Evolutionary conservation across 2,329 filamentous ascomycete species (phyloP).

Genomic region (Scytalidium sp.): DNA sequence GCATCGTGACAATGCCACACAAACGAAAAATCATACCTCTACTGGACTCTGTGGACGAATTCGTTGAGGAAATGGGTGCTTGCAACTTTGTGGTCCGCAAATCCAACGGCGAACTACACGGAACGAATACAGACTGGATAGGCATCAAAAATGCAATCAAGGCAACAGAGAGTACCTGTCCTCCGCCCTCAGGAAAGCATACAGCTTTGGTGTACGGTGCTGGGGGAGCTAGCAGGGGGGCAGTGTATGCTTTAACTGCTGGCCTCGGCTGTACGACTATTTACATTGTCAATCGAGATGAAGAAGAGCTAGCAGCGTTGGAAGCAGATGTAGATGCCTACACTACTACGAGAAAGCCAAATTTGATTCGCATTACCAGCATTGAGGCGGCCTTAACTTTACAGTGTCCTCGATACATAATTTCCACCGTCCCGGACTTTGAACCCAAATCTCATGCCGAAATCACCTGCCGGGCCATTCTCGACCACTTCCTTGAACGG

Average conservation of each 20-base stretch:
- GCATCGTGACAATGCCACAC: slow-evolving; percentile 78
- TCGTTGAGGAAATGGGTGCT: slow-evolving; percentile 68
- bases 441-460: slow-evolving; percentile 63
- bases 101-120: slow-evolving; percentile 54
- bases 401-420: slow-evolving; percentile 61
- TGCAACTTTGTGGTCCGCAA: slow-evolving; percentile 70
- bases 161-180: slow-evolving; percentile 29
- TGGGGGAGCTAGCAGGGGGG: slow-evolving; percentile 70
- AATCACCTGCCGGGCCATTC: slow-evolving; percentile 44
- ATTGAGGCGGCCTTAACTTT: slow-evolving; percentile 44
- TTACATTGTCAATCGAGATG: slow-evolving; percentile 75
- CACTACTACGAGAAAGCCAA: slow-evolving; percentile 1
- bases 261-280: slow-evolving; percentile 65
- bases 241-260: slow-evolving; percentile 68
- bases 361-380: slow-evolving; percentile 11
- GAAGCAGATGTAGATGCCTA: slow-evolving; percentile 52
- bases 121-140: slow-evolving; percentile 77
- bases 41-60: slow-evolving; percentile 68
- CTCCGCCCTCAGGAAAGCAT: slow-evolving; percentile 32
- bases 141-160: slow-evolving; percentile 63
- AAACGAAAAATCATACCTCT: slow-evolving; percentile 72
- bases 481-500: slow-evolving; percentile 32
- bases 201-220: slow-evolving; percentile 71
- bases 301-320: slow-evolving; percentile 63
- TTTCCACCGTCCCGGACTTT: slow-evolving; percentile 73